These are phyloP conservation scores for Trichoderma arundinaceum DNA, from an alignment of 2,329 filamentous ascomycete genomes.

Conservation along the genomic window DNA sequence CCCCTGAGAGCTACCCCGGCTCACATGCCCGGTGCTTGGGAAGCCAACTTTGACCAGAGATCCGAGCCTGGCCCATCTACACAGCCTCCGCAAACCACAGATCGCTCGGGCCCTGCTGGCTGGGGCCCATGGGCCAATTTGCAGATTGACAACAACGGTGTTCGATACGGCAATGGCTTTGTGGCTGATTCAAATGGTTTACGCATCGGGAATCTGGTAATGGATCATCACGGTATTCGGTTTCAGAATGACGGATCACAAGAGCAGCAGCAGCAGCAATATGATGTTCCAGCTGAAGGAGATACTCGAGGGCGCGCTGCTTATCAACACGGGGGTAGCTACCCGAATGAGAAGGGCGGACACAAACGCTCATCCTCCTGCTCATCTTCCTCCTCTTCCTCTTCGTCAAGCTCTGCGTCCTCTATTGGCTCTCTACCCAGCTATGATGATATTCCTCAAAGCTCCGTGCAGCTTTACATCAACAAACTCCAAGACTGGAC, in stretches of 20 bases:
- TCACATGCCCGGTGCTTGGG: constrained; percentile 40
- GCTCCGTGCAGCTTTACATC: constrained; percentile 55
- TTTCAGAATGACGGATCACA: constrained; percentile 14
- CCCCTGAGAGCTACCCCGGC: constrained; percentile 32
- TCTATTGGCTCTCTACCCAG: constrained; percentile 61
- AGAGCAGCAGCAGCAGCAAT: neutral
- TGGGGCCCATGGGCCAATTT: constrained; percentile 44
- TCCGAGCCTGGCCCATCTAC: neutral
- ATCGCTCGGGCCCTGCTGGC: neutral
- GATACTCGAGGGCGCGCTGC: constrained; percentile 18
- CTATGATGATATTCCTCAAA: constrained; percentile 56
- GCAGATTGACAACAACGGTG: constrained; percentile 50
- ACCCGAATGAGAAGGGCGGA: constrained; percentile 31
- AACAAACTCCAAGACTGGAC: constrained; percentile 56
- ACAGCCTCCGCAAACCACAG: neutral
- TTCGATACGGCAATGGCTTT: constrained; percentile 51
- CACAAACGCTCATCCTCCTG: constrained; percentile 44
- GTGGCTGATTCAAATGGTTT: constrained; percentile 54
- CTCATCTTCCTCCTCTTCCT: constrained; percentile 44
- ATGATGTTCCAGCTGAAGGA: neutral
- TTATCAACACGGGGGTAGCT: neutral
- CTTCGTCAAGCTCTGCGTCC: constrained; percentile 45
- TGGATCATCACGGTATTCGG: constrained; percentile 50
- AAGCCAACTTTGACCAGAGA: constrained; percentile 25
- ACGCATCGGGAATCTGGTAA: constrained; percentile 52